Conservation (phyloP, 208 protist species). For the Zelonia costaricensis region DNA sequence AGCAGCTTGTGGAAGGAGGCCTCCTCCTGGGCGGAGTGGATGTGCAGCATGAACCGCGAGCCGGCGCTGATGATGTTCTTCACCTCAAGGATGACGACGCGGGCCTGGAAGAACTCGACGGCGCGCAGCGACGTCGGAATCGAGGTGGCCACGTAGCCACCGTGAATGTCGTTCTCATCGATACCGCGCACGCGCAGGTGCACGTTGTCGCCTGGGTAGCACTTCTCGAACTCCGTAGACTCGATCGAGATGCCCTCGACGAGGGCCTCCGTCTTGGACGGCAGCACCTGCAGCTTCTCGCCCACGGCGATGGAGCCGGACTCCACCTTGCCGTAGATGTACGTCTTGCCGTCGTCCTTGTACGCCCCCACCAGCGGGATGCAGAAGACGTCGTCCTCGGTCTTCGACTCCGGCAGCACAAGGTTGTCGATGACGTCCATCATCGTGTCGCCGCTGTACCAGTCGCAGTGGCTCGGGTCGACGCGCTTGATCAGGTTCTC, state of each 20-base stretch:
- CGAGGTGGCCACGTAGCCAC: constrained; percentile 91
- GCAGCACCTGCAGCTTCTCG: constrained; percentile 89
- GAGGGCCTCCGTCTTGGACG: constrained; percentile 64
- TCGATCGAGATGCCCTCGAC: constrained; percentile 92
- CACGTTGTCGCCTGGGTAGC: constrained; percentile 93
- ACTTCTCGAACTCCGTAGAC: constrained; percentile 88
- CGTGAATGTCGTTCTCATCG: constrained; percentile 85
- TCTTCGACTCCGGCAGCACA: constrained; percentile 74
- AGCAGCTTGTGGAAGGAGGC: constrained; percentile 90
- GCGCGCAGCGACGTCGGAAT: constrained; percentile 75
- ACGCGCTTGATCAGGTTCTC: constrained; percentile 93
- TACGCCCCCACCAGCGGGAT: constrained; percentile 95
- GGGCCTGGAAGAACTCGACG: constrained; percentile 94
- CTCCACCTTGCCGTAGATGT: constrained; percentile 96
- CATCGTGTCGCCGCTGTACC: constrained; percentile 92
- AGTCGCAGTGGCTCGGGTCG: constrained; percentile 77
- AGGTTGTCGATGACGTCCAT: constrained; percentile 93
- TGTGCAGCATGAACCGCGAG: constrained; percentile 94
- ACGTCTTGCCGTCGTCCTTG: constrained; percentile 95
- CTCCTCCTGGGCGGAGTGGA: constrained; percentile 95
- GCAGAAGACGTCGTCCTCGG: constrained; percentile 86
- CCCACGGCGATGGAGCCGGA: constrained; percentile 90
- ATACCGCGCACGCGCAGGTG: constrained; percentile 90
- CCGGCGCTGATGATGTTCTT: constrained; percentile 96
- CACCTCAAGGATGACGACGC: constrained; percentile 94